These are phyloP conservation scores for Xylaria polymorpha DNA, from an alignment of 2,329 filamentous ascomycete genomes.

Conservation along the genomic window DNA sequence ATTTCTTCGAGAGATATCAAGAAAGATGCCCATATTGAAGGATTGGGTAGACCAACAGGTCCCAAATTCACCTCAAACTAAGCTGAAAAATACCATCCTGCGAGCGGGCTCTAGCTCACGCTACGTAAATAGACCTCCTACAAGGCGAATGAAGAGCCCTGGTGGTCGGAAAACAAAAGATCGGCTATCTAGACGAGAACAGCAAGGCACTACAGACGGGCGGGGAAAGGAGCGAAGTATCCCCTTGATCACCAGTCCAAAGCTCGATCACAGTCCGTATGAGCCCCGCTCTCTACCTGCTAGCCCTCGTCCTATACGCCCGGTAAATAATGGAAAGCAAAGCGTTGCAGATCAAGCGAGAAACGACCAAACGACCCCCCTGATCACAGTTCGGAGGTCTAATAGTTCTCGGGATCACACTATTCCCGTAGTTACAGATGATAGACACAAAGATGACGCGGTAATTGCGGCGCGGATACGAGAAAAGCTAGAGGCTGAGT, in stretches of 20 bases:
- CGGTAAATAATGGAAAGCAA: background rate
- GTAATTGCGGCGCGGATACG: slow-evolving; percentile 17
- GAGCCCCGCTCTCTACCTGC: background rate
- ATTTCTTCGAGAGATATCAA: slow-evolving; percentile 30
- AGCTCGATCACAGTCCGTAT: background rate
- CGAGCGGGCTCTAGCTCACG: slow-evolving; percentile 2
- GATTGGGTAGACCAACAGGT: slow-evolving; percentile 31
- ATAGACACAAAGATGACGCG: background rate
- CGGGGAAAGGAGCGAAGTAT: background rate
- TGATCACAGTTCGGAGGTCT: background rate
- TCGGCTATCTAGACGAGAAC: background rate
- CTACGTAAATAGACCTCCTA: background rate
- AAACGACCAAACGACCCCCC: slow-evolving; percentile 3
- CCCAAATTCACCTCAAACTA: background rate
- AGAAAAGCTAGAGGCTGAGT: slow-evolving; percentile 32
- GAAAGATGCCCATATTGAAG: slow-evolving; percentile 32
- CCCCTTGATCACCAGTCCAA: slow-evolving; percentile 1
- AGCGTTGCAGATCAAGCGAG: background rate
- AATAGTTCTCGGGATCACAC: background rate
- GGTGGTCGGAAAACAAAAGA: background rate
- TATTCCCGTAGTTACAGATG: background rate
- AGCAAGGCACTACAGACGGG: background rate
- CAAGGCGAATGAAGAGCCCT: slow-evolving; percentile 11
- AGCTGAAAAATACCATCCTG: slow-evolving; percentile 1
- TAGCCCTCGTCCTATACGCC: background rate